Evolutionary conservation across 371 early-diverging fungal genomes (phyloP), one percentile per base, ranked within the genome.

Genomic region (Actinomortierella ambigua): DNA sequence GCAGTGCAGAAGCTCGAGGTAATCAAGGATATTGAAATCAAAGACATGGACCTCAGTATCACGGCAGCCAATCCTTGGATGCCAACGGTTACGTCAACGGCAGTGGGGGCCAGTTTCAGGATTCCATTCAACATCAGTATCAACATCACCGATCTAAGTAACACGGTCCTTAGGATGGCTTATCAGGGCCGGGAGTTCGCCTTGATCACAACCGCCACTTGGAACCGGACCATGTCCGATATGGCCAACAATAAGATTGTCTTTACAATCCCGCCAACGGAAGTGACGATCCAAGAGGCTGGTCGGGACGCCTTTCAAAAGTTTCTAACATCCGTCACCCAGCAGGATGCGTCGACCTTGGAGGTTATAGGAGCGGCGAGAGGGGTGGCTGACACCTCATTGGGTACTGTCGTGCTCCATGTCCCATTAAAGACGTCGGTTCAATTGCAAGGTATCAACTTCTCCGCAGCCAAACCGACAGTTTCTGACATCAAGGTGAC

Each of bases 91-190:
- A 60, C 70, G 39, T 79, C 82, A 40, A 75, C 77, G 48, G 42
- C 54, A 22, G 77, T 84, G 13, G 68, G 65, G 22, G 82, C 82
- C 17, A 76, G 65, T 20, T 80, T 79, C 60, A 47, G 63, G 18
- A 76, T 82, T 57, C 85, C 85, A 5, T 84, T 84, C 42, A 80
- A 81, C 34, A 81, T 84, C 63, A 54, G 69, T 8, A 57, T 82
- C 49, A 77, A 77, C 29, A 79, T 82, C 51, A 77, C 77, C 22
- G 75, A 79, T 11, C 34, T 34, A 6, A 4, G 34, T 4, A 11
- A 34, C 11, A 34, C 11, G 11, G 20, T 26, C 49, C 14, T 49
- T 14, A 49, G 23, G 49, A 49, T 49, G 49, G 26, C 26, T 5
- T 49, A 26, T 15, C 22, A 49, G 22, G 49, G 49, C 49, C 22